phyloP scores from a whole-genome alignment of 2,329 filamentous ascomycete species.

The Arthrinium phaeospermum region DNA sequence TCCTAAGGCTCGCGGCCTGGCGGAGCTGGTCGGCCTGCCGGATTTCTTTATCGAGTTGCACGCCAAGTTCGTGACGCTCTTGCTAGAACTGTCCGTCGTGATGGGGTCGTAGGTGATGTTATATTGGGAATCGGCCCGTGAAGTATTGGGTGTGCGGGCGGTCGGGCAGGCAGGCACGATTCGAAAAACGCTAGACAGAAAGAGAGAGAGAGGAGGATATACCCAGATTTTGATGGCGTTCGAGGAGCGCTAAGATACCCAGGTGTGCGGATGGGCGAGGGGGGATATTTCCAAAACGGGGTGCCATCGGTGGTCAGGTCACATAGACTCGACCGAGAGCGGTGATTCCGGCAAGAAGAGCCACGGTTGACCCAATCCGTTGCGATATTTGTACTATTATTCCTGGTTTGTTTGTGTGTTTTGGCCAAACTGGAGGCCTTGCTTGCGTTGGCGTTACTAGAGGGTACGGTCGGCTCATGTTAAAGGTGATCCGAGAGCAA shows the following conservation, averaged over 20 bases:
- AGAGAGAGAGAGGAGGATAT: conserved; percentile 18
- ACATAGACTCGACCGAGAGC: neutral
- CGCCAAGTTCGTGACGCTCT: conserved; percentile 65
- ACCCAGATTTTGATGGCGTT: conserved; percentile 11
- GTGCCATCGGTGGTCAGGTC: neutral
- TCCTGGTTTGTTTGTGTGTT: conserved; percentile 2
- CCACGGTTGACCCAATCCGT: neutral
- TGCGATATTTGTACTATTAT: neutral
- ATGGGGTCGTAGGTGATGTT: conserved; percentile 48
- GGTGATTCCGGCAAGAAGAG: neutral
- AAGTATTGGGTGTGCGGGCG: neutral
- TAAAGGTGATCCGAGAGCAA: neutral
- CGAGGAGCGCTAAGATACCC: conserved; percentile 19
- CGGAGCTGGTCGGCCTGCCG: conserved; percentile 69
- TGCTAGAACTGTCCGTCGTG: conserved; percentile 63
- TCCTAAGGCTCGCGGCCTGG: conserved; percentile 64
- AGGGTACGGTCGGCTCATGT: neutral
- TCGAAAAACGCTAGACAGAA: neutral
- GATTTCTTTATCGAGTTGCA: conserved; percentile 74
- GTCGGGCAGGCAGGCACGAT: neutral
- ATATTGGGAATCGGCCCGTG: neutral
- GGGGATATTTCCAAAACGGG: neutral
- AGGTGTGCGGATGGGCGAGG: conserved; percentile 10
- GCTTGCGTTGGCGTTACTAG: conserved; percentile 4
- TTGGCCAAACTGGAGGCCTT: neutral